Evolutionary conservation across 768 basidiomycete genomes (phyloP), one percentile per base, ranked within the genome.

Genomic region (Termitomyces sp.): DNA sequence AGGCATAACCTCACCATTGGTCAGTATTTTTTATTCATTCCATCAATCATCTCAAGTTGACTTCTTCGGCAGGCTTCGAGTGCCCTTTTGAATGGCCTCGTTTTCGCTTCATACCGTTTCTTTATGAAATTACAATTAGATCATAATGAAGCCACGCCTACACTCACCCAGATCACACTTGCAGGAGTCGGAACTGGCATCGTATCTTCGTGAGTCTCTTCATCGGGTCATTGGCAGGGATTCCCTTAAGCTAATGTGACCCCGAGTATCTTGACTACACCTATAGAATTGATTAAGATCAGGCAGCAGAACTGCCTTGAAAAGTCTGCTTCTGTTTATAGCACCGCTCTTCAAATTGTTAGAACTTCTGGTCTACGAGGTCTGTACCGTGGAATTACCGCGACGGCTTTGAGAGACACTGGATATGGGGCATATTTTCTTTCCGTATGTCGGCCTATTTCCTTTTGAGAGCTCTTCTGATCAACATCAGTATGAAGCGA

Each of bases 401-500:
- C 86, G 0, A 96, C 93, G 0, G 86, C 87, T 0, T 69, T 94
- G 42, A 77, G 95, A 38, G 94, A 96, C 71, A 76, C 81, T 9
- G 92, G 88, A 1, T 96, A 91, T 68, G 95, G 94, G 7, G 85
- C 89, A 2, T 96, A 97, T 73, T 97, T 96, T 71, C 77, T 81
- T 58, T 82, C 87, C 64, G 90, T 90, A 66, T 66, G 86, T 78
- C n/a, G 20, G 32, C 48, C 32, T 17, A 15, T 36, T 52, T 50
- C 34, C 29, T 50, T 50, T 17, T 6, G n/a, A 25, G 20, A 32
- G 5, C 11, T 10, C 4, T 51, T 2, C 38, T 59, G 55, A 61
- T 47, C 10, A 15, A 47, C 47, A 1, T 25, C 25, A 55, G 81
- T 92, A 88, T 67, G 90, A 88, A 72, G 87, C 81, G 49, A 84